Conservation (phyloP, 768 basidiomycete genomes). For the Gloeophyllum trabeum region DNA sequence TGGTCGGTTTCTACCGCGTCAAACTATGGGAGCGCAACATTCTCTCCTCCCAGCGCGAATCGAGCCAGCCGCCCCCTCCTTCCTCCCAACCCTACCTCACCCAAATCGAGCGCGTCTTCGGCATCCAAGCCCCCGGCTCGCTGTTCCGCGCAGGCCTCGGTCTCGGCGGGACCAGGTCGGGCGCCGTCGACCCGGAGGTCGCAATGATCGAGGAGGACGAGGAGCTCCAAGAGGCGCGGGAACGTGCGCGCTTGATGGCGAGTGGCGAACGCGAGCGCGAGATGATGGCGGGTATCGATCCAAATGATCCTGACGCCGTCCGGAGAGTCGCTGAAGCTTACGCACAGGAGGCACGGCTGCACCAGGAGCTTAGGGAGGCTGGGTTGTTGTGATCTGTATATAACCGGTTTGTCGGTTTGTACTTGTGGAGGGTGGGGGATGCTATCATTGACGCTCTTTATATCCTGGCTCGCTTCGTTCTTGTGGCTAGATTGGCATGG, state of each 20-base stretch:
- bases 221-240: conserved; percentile 2
- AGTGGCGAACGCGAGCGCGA: conserved; percentile 22
- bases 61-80: conserved; percentile 11
- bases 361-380: conserved; percentile 48
- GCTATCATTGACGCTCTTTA: not conserved
- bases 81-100: conserved; percentile 15
- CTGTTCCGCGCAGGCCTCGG: conserved; percentile 20
- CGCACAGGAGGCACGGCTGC: conserved; percentile 44
- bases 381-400: conserved; percentile 38
- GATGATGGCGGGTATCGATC: conserved; percentile 27
- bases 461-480: not conserved
- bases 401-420: too few species aligned
- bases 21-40: conserved; percentile 83
- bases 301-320: conserved; percentile 30
- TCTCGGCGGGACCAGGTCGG: conserved; percentile 6
- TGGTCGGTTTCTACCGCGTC: conserved; percentile 84
- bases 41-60: conserved; percentile 39
- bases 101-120: conserved; percentile 22
- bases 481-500: not conserved
- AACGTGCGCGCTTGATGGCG: conserved; percentile 12
- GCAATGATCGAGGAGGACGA: not conserved
- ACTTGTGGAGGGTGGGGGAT: too few species aligned
- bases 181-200: not conserved
- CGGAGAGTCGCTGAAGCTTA: conserved; percentile 33
- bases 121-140: conserved; percentile 13